Evolutionary conservation across 139 green algal genomes (phyloP), one percentile per base, ranked within the genome.

Genomic region (Micractinium conductrix): DNA sequence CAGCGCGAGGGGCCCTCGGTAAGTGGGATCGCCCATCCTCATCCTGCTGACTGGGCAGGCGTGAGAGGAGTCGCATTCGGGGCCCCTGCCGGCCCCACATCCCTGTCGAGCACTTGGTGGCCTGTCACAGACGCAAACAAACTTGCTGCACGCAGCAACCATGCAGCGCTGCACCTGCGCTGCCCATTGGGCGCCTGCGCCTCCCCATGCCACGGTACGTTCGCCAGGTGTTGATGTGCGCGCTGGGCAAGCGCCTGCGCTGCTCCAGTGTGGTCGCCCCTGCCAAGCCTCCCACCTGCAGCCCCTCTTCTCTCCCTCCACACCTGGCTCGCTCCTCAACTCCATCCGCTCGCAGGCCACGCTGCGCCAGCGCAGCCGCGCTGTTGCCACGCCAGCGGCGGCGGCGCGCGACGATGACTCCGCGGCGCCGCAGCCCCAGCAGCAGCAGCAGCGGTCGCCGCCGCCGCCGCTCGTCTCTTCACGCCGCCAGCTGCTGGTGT

Each of bases 401-500:
- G 30, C 76, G 42, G 38, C 53, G 76, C 58, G 33, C n/a, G 55
- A 58, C 5, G 26, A 55, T 38, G 38, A 9, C 1, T 37, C 45
- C 74, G 14, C 45, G 0, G 30, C 42, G 35, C 53, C 50, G 75
- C 75, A 70, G 37, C 35, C 40, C 30, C 30, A 53, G 70, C 42
- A 40, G 70, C 78, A 74, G 78, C 44, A 60, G 33, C 24, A 40
- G 28, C 30, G 6, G 60, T 28, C 40, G 62, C 53, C 42, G 42
- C n/a, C 78, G 60, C 78, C 78, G 30, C 78, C 78, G 62, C 69
- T 85, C 28, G 55, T 88, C 26, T 88, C 85, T 48, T 79, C 45
- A 48, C 79, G 85, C 44, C 76, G 85, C 40, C 85, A 86, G 78
- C 67, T 85, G 60, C 48, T 88, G 28, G 76, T 88, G 28, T 88